Evolutionary conservation across 176 grass and related monocot genomes (phyloP).

Genomic region (Neostapfia colusana): DNA sequence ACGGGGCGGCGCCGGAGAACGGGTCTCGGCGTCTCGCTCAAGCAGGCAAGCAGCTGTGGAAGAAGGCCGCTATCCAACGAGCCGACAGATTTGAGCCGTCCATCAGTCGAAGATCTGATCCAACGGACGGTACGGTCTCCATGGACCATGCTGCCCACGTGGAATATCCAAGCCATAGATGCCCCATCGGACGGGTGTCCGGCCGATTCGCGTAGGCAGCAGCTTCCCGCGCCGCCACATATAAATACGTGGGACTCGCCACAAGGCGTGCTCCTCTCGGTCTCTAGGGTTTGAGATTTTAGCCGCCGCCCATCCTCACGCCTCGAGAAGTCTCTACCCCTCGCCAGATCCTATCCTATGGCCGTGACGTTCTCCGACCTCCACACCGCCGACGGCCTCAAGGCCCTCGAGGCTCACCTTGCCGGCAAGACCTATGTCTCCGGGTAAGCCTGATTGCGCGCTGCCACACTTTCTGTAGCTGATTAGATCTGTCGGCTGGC

Average conservation of each 20-base stretch:
- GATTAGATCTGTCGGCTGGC: neutral
- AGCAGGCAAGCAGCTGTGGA: neutral
- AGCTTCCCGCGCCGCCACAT: neutral
- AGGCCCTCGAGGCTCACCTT: slow-evolving; percentile 67
- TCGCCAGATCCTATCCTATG: slow-evolving; percentile 57
- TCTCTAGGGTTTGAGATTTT: slow-evolving; percentile 64
- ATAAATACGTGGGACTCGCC: slow-evolving; percentile 22
- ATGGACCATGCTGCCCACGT: too few species aligned
- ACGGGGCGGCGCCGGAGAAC: slow-evolving; percentile 4
- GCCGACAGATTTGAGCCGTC: neutral
- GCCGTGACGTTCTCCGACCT: slow-evolving; percentile 75
- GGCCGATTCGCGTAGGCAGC: neutral
- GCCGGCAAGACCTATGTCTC: slow-evolving; percentile 77
- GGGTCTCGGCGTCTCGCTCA: neutral
- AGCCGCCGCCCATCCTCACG: slow-evolving; percentile 28
- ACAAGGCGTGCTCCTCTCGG: neutral
- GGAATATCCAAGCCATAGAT: slow-evolving; percentile 49
- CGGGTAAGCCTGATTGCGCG: slow-evolving; percentile 43
- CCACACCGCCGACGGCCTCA: slow-evolving; percentile 65
- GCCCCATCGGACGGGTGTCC: slow-evolving; percentile 34
- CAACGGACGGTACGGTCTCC: neutral
- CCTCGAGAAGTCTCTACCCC: slow-evolving; percentile 5
- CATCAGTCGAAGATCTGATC: neutral
- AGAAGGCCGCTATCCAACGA: slow-evolving; percentile 4
- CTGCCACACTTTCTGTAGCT: neutral